A percentile compares a stretch with the other conserved stretches of the same genome.
Evolutionary conservation across 495 filamentous ascomycete genomes (phyloP).

Genomic region (Cladorrhinum samala): DNA sequence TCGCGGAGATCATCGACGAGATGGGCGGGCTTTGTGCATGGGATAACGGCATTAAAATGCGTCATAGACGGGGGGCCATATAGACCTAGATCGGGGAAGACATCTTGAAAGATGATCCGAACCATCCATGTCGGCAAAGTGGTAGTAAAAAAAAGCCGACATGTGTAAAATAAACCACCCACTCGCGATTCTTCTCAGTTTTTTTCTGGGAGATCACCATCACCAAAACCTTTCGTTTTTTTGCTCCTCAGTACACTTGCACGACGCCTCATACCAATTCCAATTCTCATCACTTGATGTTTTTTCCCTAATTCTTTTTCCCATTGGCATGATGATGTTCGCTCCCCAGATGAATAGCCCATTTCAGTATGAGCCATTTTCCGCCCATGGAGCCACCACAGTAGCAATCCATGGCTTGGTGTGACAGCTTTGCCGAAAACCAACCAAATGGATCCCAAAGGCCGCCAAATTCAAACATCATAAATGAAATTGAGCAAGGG

Average conservation of each 20-base stretch:
- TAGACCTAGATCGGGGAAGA: constrained; percentile 34
- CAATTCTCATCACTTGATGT: background rate
- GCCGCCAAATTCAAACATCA: too few species aligned
- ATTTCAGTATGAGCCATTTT: background rate
- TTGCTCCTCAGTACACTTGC: constrained; percentile 7
- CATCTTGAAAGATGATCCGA: constrained; percentile 20
- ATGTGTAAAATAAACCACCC: constrained; percentile 30
- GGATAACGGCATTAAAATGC: constrained; percentile 29
- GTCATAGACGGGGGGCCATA: constrained; percentile 32
- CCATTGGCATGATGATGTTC: background rate
- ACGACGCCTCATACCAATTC: too few species aligned
- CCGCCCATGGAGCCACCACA: background rate
- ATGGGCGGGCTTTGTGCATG: constrained; percentile 23
- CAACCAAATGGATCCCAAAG: too few species aligned
- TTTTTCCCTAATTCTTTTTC: background rate
- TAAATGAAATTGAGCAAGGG: too few species aligned
- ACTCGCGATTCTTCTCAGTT: constrained; percentile 20
- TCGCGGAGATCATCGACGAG: constrained; percentile 20
- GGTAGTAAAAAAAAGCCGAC: constrained; percentile 14
- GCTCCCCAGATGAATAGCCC: background rate
- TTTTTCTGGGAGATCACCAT: constrained; percentile 20
- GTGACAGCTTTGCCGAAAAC: too few species aligned
- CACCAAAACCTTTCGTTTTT: constrained; percentile 26
- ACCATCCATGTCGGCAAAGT: constrained; percentile 26
- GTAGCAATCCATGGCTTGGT: background rate